Base-by-base conservation (phyloP, 2,329 filamentous ascomycete genomes). In the Pseudogymnoascus sp. region DNA sequence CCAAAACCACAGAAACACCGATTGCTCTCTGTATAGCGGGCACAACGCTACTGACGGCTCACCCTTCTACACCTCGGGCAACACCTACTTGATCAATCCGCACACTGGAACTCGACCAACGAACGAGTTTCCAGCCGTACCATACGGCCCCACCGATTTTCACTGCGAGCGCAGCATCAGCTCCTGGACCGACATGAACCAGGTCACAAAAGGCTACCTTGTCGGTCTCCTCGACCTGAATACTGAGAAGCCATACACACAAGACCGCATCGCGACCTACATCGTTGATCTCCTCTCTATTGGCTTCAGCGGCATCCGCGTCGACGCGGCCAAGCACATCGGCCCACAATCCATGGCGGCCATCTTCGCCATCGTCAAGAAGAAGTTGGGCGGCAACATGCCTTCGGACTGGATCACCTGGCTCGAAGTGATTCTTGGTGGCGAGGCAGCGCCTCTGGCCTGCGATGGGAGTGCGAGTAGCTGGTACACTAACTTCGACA, bases 81-180 rank as follows among this genome's bases (percentile, higher is more conserved):
- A 71, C 61, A 70, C 69, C 16, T 72, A 69, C 64, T 35, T 69
- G 37, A 65, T 71, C 43, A 72, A 68, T 62, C 69, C 69, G 19
- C 38, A 41, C 19, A 71, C 69, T 5, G 66, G 66, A 35, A 71
- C 68, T 10, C 63, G 70, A 39, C 68, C 70, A 8, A 68, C 70
- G 2, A 63, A 70, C 21, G 70, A 72, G 41, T 71, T 68, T 61
- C 70, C 70, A 4, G 64, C 70, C n/a, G 70, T 72, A 14, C 70
- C 70, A 12, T 72, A 68, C 26, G 70, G 70, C 11, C 70, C 70
- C n/a, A 70, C 67, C 6, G 70, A 72, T 60, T 72, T 71, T 63
- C 70, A 71, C 62, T 72, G 70, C 61, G 70, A 72, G 61, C 63
- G 67, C 29, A 61, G 49, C 6, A 66, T 72, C 19, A 69, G 66